A percentile compares a stretch with the other conserved stretches of the same genome.
Conservation (phyloP, 1,139 yeast genomes). For the Sugiyamaella japonica region DNA sequence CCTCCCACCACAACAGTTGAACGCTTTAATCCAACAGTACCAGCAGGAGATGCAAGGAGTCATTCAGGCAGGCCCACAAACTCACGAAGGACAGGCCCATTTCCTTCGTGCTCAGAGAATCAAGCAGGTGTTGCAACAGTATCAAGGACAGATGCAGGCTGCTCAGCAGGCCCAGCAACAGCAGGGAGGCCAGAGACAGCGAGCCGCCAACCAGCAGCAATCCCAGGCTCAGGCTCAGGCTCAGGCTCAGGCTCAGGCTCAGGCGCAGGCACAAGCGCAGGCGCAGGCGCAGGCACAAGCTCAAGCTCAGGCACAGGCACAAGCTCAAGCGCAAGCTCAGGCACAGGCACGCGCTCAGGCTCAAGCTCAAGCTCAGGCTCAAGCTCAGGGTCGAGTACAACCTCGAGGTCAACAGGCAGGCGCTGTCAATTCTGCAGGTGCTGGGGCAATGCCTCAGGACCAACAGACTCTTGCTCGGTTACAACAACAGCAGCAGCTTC, state of each 20-base stretch:
- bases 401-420: slow-evolving; percentile 7
- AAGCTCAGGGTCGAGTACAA: slow-evolving; percentile 1
- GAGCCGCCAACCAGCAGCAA: slow-evolving; percentile 20
- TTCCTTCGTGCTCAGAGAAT: slow-evolving; percentile 67
- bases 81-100: slow-evolving; percentile 71
- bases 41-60: slow-evolving; percentile 66
- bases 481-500: not conserved
- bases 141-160: slow-evolving; percentile 37
- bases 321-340: slow-evolving; percentile 5
- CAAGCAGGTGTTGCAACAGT: slow-evolving; percentile 48
- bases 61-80: slow-evolving; percentile 53
- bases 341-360: slow-evolving; percentile 9
- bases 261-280: slow-evolving; percentile 18
- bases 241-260: slow-evolving; percentile 25
- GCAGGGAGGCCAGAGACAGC: slow-evolving; percentile 24
- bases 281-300: slow-evolving; percentile 17
- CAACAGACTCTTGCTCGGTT: slow-evolving; percentile 5
- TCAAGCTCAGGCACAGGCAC: slow-evolving; percentile 16
- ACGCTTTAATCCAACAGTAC: slow-evolving; percentile 55
- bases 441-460: slow-evolving; percentile 6
- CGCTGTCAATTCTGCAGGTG: not conserved
- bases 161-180: slow-evolving; percentile 11
- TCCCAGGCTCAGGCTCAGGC: slow-evolving; percentile 21
- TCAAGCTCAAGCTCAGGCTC: slow-evolving; percentile 9
- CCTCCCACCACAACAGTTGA: slow-evolving; percentile 47